Conservation (phyloP, 2,329 filamentous ascomycete species). For the Trichoderma lentiforme region DNA sequence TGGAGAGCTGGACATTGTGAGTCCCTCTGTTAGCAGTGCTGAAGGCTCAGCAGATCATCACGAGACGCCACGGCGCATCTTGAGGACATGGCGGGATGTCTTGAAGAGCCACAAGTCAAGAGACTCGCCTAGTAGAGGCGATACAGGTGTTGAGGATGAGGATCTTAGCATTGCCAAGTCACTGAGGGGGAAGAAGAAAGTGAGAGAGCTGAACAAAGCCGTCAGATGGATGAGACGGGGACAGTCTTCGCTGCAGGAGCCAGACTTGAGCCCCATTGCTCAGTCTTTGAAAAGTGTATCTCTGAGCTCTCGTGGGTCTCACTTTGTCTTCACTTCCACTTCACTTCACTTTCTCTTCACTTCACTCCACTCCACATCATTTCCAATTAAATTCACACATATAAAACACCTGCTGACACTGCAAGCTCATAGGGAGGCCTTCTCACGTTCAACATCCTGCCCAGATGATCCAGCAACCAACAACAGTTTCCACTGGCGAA, state of each 20-base stretch:
- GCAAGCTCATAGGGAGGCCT: not conserved
- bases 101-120: slow-evolving; percentile 33
- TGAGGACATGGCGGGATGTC: slow-evolving; percentile 30
- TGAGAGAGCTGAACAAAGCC: slow-evolving; percentile 30
- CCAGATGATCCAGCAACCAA: not conserved
- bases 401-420: not conserved
- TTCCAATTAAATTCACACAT: no score
- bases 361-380: not conserved
- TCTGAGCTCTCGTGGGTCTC: slow-evolving; percentile 26
- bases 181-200: slow-evolving; percentile 38
- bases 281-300: slow-evolving; percentile 37
- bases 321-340: not conserved
- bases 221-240: slow-evolving; percentile 46
- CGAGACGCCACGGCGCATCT: slow-evolving; percentile 32
- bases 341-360: not conserved
- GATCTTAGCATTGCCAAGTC: slow-evolving; percentile 43
- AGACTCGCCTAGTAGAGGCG: slow-evolving; percentile 41
- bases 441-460: not conserved
- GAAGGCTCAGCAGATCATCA: slow-evolving; percentile 33
- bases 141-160: slow-evolving; percentile 23
- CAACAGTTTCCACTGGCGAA: not conserved
- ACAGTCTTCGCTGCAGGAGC: slow-evolving; percentile 52
- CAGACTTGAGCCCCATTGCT: slow-evolving; percentile 47
- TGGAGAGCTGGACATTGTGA: slow-evolving; percentile 50
- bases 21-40: slow-evolving; percentile 45